Conservation (phyloP, 352 stramenopile genomes). For the Lagenidium giganteum region DNA sequence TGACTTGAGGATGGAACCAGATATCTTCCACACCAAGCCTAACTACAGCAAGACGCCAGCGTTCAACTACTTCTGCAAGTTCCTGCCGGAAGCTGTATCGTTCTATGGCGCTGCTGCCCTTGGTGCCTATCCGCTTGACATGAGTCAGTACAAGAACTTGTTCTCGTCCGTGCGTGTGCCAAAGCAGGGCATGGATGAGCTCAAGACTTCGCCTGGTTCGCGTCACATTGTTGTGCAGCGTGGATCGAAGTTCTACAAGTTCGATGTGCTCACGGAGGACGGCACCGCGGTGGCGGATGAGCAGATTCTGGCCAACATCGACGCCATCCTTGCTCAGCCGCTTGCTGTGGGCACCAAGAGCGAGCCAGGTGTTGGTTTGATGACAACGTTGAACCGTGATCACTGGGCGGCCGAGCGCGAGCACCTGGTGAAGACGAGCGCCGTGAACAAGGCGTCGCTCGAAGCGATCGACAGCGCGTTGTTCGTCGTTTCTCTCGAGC, state of each 20-base stretch:
- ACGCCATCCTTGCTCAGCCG: conserved; percentile 74
- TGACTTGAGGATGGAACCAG: conserved; percentile 75
- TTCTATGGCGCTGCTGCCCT: conserved; percentile 86
- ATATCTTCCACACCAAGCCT: conserved; percentile 89
- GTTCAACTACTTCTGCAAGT: conserved; percentile 79
- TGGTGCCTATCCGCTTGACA: conserved; percentile 87
- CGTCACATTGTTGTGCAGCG: conserved; percentile 85
- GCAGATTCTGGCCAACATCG: conserved; percentile 79
- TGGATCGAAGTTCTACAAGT: conserved; percentile 81
- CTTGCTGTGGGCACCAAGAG: conserved; percentile 28
- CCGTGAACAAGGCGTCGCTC: conserved; percentile 63
- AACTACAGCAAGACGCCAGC: conserved; percentile 62
- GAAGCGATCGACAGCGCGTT: conserved; percentile 83
- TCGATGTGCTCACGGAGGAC: conserved; percentile 77
- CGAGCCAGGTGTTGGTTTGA: conserved; percentile 55
- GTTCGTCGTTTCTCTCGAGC: conserved; percentile 81
- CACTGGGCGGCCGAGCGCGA: conserved; percentile 68
- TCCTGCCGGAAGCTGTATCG: conserved; percentile 77
- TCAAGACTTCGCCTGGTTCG: conserved; percentile 51
- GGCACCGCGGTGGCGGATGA: conserved; percentile 57
- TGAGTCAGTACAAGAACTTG: conserved; percentile 90
- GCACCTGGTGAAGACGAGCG: conserved; percentile 40
- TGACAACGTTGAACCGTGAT: conserved; percentile 83
- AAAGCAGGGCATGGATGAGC: conserved; percentile 51
- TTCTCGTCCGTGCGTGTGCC: conserved; percentile 83